Conservation (phyloP, 1,284 basidiomycete species). For the Omphalotus olearius region DNA sequence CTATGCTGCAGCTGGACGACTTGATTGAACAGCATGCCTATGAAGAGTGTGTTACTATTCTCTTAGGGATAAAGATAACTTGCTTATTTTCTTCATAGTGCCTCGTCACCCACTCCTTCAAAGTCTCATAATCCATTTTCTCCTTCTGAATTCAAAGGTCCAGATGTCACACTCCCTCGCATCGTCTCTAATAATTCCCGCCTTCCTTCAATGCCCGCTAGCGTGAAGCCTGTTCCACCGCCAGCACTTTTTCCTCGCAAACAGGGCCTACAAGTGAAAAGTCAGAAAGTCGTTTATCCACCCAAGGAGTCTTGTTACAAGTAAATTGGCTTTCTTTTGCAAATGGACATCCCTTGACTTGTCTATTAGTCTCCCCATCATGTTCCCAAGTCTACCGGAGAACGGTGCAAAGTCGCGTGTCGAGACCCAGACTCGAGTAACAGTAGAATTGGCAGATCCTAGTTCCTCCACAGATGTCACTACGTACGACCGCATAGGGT, state of each 20-base stretch:
- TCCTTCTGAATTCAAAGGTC: conserved; percentile 12
- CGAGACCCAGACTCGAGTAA: conserved; percentile 87
- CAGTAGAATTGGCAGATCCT: conserved; percentile 69
- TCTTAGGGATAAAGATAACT: neutral
- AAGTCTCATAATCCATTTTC: conserved; percentile 26
- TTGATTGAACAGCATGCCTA: conserved; percentile 66
- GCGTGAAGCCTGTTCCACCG: conserved; percentile 55
- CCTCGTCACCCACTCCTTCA: conserved; percentile 19
- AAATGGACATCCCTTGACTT: conserved; percentile 4
- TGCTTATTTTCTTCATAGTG: conserved; percentile 14
- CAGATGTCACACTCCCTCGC: neutral
- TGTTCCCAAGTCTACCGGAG: conserved; percentile 82
- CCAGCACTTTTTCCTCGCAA: conserved; percentile 52
- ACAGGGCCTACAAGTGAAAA: conserved; percentile 41
- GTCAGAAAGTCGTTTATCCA: conserved; percentile 60
- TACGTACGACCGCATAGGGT: conserved; percentile 72
- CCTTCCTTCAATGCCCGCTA: conserved; percentile 4
- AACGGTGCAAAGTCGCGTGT: conserved; percentile 90
- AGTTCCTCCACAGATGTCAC: conserved; percentile 57
- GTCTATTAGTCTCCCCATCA: conserved; percentile 57
- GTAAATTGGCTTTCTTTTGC: conserved; percentile 36
- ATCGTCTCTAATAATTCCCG: neutral
- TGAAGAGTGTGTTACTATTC: conserved; percentile 51
- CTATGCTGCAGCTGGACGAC: conserved; percentile 56
- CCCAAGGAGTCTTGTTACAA: conserved; percentile 71